These are phyloP conservation scores for Penicillium sp. DNA, from an alignment of 2,329 filamentous ascomycete species.

Conservation along the genomic window DNA sequence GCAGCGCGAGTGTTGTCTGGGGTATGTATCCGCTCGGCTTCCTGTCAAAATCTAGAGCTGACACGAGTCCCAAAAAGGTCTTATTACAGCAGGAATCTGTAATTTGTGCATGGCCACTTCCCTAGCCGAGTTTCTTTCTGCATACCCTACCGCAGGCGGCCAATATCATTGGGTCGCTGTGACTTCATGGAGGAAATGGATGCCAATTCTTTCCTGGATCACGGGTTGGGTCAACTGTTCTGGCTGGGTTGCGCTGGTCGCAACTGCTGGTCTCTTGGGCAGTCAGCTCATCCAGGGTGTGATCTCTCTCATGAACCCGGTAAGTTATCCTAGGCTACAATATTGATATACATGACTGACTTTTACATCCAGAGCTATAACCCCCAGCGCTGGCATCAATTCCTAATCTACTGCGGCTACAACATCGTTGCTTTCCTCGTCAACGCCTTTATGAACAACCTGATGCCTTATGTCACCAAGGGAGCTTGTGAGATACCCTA, in stretches of 20 bases:
- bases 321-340: constrained; percentile 13
- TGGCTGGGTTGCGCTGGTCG: constrained; percentile 67
- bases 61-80: constrained; percentile 24
- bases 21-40: constrained; percentile 45
- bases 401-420: constrained; percentile 68
- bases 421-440: constrained; percentile 60
- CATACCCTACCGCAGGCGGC: constrained; percentile 60
- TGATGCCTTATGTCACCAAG: constrained; percentile 66
- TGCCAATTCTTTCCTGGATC: constrained; percentile 64
- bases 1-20: constrained; percentile 70
- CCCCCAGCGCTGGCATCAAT: constrained; percentile 66
- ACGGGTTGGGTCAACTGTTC: constrained; percentile 68
- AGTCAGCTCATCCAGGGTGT: constrained; percentile 66
- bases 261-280: constrained; percentile 65
- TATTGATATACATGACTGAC: not conserved
- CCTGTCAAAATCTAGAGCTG: not conserved
- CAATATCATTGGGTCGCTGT: constrained; percentile 71
- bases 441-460: constrained; percentile 62
- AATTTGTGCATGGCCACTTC: constrained; percentile 68
- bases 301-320: constrained; percentile 59
- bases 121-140: constrained; percentile 68
- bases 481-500: constrained; percentile 51
- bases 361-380: constrained; percentile 44
- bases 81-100: constrained; percentile 62
- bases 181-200: constrained; percentile 56